Base-by-base conservation (phyloP, 2,329 filamentous ascomycete species). In the Atkinsonella texensis region DNA sequence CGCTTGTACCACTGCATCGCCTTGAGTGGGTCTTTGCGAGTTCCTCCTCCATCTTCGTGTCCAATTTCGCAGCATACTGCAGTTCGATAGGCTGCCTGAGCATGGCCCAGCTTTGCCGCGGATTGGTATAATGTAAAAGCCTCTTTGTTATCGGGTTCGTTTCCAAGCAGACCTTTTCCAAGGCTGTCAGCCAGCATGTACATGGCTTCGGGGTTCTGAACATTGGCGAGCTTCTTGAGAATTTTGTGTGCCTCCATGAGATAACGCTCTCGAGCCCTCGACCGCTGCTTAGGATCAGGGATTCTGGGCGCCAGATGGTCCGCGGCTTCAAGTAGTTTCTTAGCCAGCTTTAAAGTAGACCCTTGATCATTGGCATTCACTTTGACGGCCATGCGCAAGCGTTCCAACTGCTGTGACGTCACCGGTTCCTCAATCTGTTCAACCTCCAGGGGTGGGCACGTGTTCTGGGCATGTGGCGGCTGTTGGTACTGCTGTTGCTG, bases 1-100 rank as follows among this genome's bases (percentile, higher is more conserved):
- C 90, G 86, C 65, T 91, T 89, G 68, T 98, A 98, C 93, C 93
- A 98, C 66, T 97, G 91, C 18, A 97, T 90, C 1, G 93, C 91
- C 69, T 97, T 97, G 57, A 91, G 70, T 0, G 89, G 88, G 62
- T 98, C 93, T 60, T 85, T 87, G 53, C 88, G 83, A 1, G 93
- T 97, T 23, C 93, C 93, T 49, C 93, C 93, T 32, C 90, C 91
- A 60, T 95, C 90, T 63, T 97, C 91, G 52, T 89, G 83, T 3
- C 93, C 93, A 60, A 98, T 89, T 66, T 98, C 93, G 63, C 93
- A 97, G 71, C 93, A 98, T 0, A 98, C 91, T 0, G 93, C 93
- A 28, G 93, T 95, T 51, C 93, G 81, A 66, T 97, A 98, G 0
- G 93, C 93, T 31, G 89, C 87, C 50, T 86, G 84, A 2, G 87